Percentiles rank a stretch among this genome's conserved stretches.
phyloP scores from a whole-genome alignment of 306 rosid genomes.

The Herpetospermum pedunculosum region DNA sequence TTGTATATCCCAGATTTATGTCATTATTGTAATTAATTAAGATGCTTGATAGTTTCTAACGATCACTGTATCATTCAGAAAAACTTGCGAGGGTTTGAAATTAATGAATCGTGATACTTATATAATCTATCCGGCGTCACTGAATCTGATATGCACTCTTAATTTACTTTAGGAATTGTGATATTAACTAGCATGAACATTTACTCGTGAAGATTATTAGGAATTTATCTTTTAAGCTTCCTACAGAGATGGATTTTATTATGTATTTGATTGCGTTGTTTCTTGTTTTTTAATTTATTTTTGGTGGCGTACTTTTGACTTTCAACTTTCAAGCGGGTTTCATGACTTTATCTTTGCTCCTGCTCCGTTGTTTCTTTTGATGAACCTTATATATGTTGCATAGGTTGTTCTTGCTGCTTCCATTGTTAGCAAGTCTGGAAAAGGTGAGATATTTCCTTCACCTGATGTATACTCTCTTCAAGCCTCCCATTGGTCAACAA shows the following conservation, averaged over 20 bases:
- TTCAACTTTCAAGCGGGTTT: not conserved
- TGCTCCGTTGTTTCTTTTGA: conserved; percentile 1
- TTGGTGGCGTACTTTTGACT: not conserved
- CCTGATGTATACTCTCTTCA: not conserved
- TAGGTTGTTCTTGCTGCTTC: conserved; percentile 98
- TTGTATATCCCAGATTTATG: not conserved
- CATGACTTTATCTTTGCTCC: not conserved
- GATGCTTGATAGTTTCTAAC: not conserved
- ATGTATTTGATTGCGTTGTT: not conserved
- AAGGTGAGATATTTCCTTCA: conserved; percentile 44
- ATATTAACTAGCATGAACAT: not conserved
- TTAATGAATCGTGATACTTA: not conserved
- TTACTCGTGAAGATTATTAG: not conserved
- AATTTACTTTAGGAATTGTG: not conserved
- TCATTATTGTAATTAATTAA: not conserved
- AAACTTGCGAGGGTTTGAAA: not conserved
- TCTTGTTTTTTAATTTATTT: not conserved
- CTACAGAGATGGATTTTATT: not conserved
- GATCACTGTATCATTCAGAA: not conserved
- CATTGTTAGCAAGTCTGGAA: conserved; percentile 77
- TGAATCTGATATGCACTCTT: not conserved
- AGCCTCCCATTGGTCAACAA: not conserved
- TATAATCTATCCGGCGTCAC: not conserved
- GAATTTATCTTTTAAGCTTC: not conserved
- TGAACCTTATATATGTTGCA: conserved; percentile 7